A percentile compares a stretch with the other conserved stretches of the same genome.
Conservation (phyloP, 306 rosid species). For the Malus sylvestris region DNA sequence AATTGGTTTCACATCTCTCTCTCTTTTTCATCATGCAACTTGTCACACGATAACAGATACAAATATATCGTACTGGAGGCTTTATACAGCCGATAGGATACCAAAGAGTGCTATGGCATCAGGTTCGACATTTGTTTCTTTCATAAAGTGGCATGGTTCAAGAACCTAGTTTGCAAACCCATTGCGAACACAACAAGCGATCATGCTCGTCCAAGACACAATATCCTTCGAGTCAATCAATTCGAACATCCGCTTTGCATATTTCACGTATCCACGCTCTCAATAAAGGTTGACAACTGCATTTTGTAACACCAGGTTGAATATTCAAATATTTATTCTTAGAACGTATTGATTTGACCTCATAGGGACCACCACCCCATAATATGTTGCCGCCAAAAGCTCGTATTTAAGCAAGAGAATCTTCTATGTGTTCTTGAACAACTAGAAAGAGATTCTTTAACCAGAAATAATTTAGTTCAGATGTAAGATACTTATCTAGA, state of each 20-base stretch:
- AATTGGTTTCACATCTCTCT: neutral
- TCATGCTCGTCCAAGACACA: slow-evolving; percentile 82
- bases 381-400: no score
- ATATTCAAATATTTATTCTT: neutral
- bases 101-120: slow-evolving; percentile 51
- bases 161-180: slow-evolving; percentile 56
- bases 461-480: no score
- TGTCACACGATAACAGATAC: no score
- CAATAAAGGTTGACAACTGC: slow-evolving; percentile 52
- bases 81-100: slow-evolving; percentile 34
- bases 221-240: slow-evolving; percentile 49
- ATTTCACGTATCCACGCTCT: slow-evolving; percentile 34
- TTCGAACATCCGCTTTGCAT: slow-evolving; percentile 41
- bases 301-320: slow-evolving; percentile 51
- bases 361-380: no score
- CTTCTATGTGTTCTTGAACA: no score
- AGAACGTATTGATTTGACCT: no score
- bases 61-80: no score
- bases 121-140: slow-evolving; percentile 36
- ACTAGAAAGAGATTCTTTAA: no score
- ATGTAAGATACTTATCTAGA: no score
- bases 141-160: slow-evolving; percentile 41
- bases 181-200: slow-evolving; percentile 46
- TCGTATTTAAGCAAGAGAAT: no score
- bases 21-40: neutral